Conservation (phyloP, 2,329 filamentous ascomycete species). For the Drechslerella dactyloides region DNA sequence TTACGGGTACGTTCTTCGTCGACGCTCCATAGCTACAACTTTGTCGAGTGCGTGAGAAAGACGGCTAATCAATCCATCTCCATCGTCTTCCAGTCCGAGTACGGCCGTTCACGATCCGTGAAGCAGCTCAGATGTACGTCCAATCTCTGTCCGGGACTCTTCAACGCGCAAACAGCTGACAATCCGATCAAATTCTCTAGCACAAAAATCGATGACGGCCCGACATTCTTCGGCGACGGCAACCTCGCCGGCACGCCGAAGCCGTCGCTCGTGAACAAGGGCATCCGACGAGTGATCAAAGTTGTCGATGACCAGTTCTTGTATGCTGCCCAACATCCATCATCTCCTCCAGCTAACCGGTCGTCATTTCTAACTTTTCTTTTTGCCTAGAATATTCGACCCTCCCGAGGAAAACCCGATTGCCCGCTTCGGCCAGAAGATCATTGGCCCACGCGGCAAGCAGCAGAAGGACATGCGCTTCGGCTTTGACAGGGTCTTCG, state of each 20-base stretch:
- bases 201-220: conserved; percentile 77
- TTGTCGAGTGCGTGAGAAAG: background rate
- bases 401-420: conserved; percentile 94
- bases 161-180: conserved; percentile 22
- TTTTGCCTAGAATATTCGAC: conserved; percentile 78
- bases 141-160: background rate
- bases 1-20: conserved; percentile 32
- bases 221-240: conserved; percentile 93
- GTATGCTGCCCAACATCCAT: conserved; percentile 64
- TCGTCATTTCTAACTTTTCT: background rate
- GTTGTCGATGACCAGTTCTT: conserved; percentile 94
- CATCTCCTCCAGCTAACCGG: background rate
- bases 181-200: conserved; percentile 56
- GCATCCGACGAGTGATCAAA: conserved; percentile 89
- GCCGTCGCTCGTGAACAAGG: conserved; percentile 83
- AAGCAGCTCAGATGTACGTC: conserved; percentile 84
- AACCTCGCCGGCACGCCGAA: conserved; percentile 86
- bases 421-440: conserved; percentile 81
- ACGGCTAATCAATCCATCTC: background rate
- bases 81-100: conserved; percentile 65
- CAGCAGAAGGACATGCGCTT: conserved; percentile 98
- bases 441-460: conserved; percentile 79
- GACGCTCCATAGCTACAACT: too few relatives aligned
- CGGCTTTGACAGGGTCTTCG: conserved; percentile 94
- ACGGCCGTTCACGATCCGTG: conserved; percentile 79